phyloP scores from a whole-genome alignment of 257 asterid species.

The Cynanchum wilfordii region DNA sequence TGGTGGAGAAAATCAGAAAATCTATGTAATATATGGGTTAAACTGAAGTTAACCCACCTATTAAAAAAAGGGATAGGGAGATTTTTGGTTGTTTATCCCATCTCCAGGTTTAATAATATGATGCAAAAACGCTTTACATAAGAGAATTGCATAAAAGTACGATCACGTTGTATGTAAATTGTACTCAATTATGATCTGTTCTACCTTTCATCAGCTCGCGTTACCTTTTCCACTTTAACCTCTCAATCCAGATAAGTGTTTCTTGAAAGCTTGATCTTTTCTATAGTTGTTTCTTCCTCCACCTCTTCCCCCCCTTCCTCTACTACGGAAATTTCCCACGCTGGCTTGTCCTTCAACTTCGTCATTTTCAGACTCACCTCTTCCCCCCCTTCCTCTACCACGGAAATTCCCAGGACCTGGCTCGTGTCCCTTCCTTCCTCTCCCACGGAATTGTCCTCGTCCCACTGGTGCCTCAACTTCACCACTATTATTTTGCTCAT shows the following conservation, averaged over 20 bases:
- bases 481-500: constrained; percentile 17
- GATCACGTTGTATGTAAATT: no score
- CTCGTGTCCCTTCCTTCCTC: constrained; percentile 34
- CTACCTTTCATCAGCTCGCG: not conserved
- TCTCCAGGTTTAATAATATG: no score
- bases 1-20: no score
- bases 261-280: constrained; percentile 68
- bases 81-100: no score
- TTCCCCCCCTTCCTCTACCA: constrained; percentile 25
- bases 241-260: constrained; percentile 65
- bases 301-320: constrained; percentile 38
- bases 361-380: constrained; percentile 16
- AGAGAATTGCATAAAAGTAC: no score
- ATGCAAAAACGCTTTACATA: no score
- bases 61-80: no score
- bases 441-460: constrained; percentile 30
- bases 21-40: no score
- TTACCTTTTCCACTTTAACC: constrained; percentile 4
- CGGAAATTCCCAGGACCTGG: constrained; percentile 8
- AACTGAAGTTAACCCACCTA: no score
- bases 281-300: constrained; percentile 52
- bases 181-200: not conserved
- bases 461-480: constrained; percentile 36
- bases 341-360: constrained; percentile 25
- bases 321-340: constrained; percentile 37